Percentiles rank a stretch among this genome's conserved stretches.
Evolutionary conservation across 208 protist genomes (phyloP).

Genomic region (Trypanosoma cruzi): DNA sequence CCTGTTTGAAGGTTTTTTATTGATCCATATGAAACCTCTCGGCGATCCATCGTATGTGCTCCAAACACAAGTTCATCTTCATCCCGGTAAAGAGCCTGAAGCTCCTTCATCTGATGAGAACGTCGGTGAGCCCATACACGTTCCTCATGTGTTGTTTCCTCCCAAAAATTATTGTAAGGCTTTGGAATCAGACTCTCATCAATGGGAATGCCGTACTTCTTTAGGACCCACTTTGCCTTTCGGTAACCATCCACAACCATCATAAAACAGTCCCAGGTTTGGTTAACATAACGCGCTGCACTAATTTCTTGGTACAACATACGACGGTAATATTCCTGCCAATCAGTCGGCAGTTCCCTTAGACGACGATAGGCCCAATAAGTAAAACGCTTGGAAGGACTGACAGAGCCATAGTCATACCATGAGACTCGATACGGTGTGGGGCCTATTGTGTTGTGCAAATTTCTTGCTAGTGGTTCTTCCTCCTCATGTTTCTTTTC

Average conservation of each 20-base stretch:
- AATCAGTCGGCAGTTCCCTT: constrained; percentile 78
- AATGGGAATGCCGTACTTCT: constrained; percentile 72
- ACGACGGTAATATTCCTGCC: constrained; percentile 85
- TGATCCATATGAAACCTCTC: constrained; percentile 63
- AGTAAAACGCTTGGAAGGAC: constrained; percentile 76
- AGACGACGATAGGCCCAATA: constrained; percentile 86
- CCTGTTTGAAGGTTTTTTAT: constrained; percentile 78
- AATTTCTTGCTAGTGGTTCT: constrained; percentile 59
- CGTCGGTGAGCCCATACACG: constrained; percentile 86
- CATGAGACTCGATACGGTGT: constrained; percentile 81
- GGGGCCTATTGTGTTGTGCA: constrained; percentile 51
- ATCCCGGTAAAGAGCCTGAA: constrained; percentile 84
- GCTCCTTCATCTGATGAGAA: constrained; percentile 89
- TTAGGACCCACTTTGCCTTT: constrained; percentile 86
- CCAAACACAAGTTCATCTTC: constrained; percentile 84
- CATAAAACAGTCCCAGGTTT: constrained; percentile 92
- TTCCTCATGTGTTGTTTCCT: constrained; percentile 89
- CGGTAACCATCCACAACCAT: constrained; percentile 90
- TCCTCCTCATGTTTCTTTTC: constrained; percentile 1
- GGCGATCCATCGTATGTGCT: constrained; percentile 62
- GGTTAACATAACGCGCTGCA: constrained; percentile 80
- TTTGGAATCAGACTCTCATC: constrained; percentile 82
- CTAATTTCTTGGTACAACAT: constrained; percentile 86
- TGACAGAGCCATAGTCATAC: constrained; percentile 71
- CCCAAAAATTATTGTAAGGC: constrained; percentile 93